These are phyloP conservation scores for Murraya koenigii DNA, from an alignment of 345 rosid species.

Conservation along the genomic window DNA sequence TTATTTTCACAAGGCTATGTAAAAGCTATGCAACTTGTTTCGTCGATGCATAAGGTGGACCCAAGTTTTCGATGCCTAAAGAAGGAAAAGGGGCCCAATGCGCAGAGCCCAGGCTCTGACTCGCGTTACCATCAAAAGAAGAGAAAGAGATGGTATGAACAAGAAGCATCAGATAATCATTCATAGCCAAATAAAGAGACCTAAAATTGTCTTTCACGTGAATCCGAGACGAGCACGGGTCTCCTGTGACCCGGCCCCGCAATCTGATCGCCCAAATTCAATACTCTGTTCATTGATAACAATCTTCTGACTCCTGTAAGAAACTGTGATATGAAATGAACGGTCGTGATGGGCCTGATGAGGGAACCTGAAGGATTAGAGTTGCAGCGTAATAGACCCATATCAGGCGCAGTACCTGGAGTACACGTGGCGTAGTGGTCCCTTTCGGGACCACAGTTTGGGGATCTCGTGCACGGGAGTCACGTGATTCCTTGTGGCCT, in stretches of 20 bases:
- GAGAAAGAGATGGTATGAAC: conserved; percentile 7
- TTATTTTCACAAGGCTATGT: not conserved
- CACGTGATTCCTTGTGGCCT: conserved; percentile 5
- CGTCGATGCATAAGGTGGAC: not conserved
- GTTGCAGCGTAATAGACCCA: not conserved
- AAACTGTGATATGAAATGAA: not conserved
- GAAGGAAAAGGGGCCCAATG: too few species aligned
- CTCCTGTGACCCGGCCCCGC: not conserved
- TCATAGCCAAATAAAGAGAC: not conserved
- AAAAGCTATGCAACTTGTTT: not conserved
- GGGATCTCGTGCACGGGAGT: not conserved
- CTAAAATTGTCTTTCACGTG: conserved; percentile 5
- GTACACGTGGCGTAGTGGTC: conserved; percentile 7
- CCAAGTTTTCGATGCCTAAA: too few species aligned
- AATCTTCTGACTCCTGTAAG: not conserved
- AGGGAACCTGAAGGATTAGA: not conserved
- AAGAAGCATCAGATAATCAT: not conserved
- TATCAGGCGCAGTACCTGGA: not conserved
- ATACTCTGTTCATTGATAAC: not conserved
- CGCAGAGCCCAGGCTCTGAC: not conserved
- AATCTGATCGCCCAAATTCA: not conserved
- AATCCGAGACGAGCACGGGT: conserved; percentile 11
- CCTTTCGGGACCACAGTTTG: not conserved
- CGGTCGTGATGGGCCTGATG: not conserved
- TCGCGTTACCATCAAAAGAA: conserved; percentile 15